These are phyloP conservation scores for Coccinonectria pachysandricola DNA, from an alignment of 2,329 filamentous ascomycete species.

Conservation along the genomic window DNA sequence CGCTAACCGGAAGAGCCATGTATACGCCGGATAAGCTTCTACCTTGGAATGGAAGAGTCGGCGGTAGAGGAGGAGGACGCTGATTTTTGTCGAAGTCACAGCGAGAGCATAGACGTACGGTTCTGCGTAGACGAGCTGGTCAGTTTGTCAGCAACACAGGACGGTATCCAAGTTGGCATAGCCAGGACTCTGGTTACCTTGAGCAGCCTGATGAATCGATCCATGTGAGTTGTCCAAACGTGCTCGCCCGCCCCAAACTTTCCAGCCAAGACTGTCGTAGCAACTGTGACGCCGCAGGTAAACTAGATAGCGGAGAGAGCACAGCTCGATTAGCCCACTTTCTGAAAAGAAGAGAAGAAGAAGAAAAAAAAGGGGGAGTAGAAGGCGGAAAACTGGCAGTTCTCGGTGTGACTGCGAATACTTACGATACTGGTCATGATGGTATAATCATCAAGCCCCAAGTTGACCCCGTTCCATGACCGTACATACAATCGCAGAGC, in stretches of 20 bases:
- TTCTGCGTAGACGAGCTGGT: conserved; percentile 5
- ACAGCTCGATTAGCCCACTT: no score
- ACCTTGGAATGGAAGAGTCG: conserved; percentile 6
- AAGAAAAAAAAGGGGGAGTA: neutral
- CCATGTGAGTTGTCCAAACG: conserved; percentile 4
- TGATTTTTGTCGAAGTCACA: conserved; percentile 6
- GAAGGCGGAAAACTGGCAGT: no score
- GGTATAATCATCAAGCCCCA: conserved; percentile 6
- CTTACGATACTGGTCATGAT: conserved; percentile 5
- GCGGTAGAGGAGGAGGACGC: conserved; percentile 6
- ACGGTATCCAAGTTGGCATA: neutral
- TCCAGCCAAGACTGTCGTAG: conserved; percentile 4
- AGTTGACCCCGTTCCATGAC: conserved; percentile 2
- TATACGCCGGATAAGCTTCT: conserved; percentile 3
- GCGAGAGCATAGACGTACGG: conserved; percentile 5
- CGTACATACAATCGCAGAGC: conserved; percentile 4
- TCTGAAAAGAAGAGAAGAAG: no score
- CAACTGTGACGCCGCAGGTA: conserved; percentile 4
- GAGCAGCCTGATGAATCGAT: conserved; percentile 4
- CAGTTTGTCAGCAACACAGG: neutral
- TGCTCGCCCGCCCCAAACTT: conserved; percentile 6
- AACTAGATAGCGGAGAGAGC: neutral
- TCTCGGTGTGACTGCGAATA: no score
- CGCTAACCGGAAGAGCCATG: conserved; percentile 2
- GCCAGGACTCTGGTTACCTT: conserved; percentile 1